Percentiles rank a stretch among this genome's conserved stretches.
phyloP scores from a whole-genome alignment of 2,329 filamentous ascomycete genomes.

The Stemphylium vesicarium region DNA sequence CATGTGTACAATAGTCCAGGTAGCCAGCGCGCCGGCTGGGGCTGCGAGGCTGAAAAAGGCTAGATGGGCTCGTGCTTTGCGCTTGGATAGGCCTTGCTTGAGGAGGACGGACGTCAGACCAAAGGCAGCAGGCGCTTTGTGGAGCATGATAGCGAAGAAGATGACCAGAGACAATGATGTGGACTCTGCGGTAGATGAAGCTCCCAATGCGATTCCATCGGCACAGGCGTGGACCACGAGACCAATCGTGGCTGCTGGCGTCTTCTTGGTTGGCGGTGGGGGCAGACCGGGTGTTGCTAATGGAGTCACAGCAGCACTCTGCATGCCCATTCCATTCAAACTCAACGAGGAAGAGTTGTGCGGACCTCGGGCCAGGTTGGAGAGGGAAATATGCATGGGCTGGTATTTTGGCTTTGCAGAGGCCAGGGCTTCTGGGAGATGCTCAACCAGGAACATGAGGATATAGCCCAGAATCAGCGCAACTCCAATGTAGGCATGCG shows the following conservation, averaged over 20 bases:
- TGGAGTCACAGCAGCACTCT: conserved; percentile 33
- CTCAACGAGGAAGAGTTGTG: conserved; percentile 49
- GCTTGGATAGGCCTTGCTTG: conserved; percentile 88
- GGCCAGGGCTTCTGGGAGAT: conserved; percentile 42
- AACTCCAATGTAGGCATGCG: conserved; percentile 82
- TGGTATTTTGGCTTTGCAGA: conserved; percentile 67
- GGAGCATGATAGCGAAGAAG: conserved; percentile 95
- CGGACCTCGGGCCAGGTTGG: conserved; percentile 70
- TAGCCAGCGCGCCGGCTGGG: conserved; percentile 81
- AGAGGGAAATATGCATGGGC: conserved; percentile 85
- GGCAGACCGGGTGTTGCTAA: conserved; percentile 46
- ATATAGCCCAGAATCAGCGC: conserved; percentile 88
- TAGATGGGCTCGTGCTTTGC: conserved; percentile 81
- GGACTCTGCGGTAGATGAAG: conserved; percentile 70
- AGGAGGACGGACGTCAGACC: conserved; percentile 88
- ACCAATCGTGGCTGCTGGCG: conserved; percentile 72
- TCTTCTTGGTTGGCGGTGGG: conserved; percentile 36
- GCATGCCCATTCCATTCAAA: conserved; percentile 38
- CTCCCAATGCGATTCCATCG: conserved; percentile 94
- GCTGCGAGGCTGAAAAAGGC: conserved; percentile 91
- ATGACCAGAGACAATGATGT: conserved; percentile 82
- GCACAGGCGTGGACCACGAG: conserved; percentile 96
- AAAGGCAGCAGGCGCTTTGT: conserved; percentile 96
- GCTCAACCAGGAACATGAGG: conserved; percentile 94
- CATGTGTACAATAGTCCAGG: conserved; percentile 79